Evolutionary conservation across 495 filamentous ascomycete species (phyloP).

Genomic region (Pyrenula massariospora): DNA sequence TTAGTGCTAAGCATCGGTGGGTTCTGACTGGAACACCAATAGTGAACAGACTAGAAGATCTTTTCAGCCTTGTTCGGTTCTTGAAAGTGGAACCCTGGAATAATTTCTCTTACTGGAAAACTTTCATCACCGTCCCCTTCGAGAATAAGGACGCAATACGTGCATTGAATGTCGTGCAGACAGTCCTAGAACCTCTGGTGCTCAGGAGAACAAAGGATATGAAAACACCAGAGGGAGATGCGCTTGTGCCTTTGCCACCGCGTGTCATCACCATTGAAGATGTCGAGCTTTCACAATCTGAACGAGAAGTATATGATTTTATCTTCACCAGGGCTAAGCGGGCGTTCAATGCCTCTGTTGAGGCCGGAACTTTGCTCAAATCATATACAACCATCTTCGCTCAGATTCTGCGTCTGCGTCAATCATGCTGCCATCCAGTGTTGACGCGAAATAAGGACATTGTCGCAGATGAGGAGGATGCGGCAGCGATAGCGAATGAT

Average conservation of each 20-base stretch:
- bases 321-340: conserved; percentile 74
- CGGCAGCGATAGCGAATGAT: conserved; percentile 65
- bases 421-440: conserved; percentile 87
- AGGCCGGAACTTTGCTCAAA: conserved; percentile 85
- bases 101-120: conserved; percentile 98
- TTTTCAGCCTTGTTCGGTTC: conserved; percentile 92
- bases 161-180: conserved; percentile 93
- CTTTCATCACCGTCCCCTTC: conserved; percentile 94
- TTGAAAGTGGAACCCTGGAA: conserved; percentile 91
- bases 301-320: conserved; percentile 84
- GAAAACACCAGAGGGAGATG: conserved; percentile 85
- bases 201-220: conserved; percentile 92
- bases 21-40: conserved; percentile 92
- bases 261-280: conserved; percentile 72
- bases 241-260: conserved; percentile 75
- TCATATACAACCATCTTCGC: conserved; percentile 94
- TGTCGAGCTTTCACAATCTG: conserved; percentile 69
- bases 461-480: conserved; percentile 80
- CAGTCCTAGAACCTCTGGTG: conserved; percentile 90
- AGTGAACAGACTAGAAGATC: conserved; percentile 88
- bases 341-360: conserved; percentile 72
- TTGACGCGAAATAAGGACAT: conserved; percentile 76
- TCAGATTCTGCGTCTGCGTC: conserved; percentile 86
- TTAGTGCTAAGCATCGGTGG: conserved; percentile 80
- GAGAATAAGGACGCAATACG: conserved; percentile 88